A percentile compares a stretch with the other conserved stretches of the same genome.
phyloP scores from a whole-genome alignment of 495 filamentous ascomycete genomes.

The Aspergillus haitiensis region DNA sequence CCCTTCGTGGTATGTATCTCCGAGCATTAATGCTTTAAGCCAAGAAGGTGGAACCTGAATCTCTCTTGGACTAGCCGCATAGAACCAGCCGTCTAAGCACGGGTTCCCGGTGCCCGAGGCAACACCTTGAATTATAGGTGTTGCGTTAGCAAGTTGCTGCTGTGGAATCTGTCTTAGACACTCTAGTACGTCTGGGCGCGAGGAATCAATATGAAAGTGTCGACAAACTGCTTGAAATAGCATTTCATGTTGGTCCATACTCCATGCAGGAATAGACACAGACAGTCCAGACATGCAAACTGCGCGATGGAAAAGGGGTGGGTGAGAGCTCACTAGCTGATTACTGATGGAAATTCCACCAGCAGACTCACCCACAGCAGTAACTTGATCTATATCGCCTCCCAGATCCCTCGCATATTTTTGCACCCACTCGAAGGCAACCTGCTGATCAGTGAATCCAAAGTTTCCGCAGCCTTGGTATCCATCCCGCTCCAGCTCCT shows the following conservation, averaged over 20 bases:
- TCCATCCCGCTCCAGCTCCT: constrained; percentile 28
- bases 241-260: constrained; percentile 27
- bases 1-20: constrained; percentile 38
- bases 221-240: constrained; percentile 26
- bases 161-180: constrained; percentile 27
- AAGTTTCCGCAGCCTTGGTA: constrained; percentile 32
- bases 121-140: constrained; percentile 29
- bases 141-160: constrained; percentile 32
- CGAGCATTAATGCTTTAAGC: constrained; percentile 32
- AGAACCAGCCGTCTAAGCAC: constrained; percentile 35
- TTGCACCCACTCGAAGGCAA: constrained; percentile 36
- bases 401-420: constrained; percentile 57
- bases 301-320: constrained; percentile 28
- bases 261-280: constrained; percentile 29
- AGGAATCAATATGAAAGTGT: constrained; percentile 27
- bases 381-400: constrained; percentile 62
- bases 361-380: constrained; percentile 64
- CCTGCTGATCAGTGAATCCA: constrained; percentile 35
- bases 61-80: constrained; percentile 23
- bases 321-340: constrained; percentile 44
- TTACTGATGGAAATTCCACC: constrained; percentile 63
- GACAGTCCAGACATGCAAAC: constrained; percentile 34
- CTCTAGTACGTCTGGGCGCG: constrained; percentile 19
- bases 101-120: constrained; percentile 31
- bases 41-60: constrained; percentile 27